Base-by-base conservation (phyloP, 2,329 filamentous ascomycete species). In the Calonectria leucothoes region DNA sequence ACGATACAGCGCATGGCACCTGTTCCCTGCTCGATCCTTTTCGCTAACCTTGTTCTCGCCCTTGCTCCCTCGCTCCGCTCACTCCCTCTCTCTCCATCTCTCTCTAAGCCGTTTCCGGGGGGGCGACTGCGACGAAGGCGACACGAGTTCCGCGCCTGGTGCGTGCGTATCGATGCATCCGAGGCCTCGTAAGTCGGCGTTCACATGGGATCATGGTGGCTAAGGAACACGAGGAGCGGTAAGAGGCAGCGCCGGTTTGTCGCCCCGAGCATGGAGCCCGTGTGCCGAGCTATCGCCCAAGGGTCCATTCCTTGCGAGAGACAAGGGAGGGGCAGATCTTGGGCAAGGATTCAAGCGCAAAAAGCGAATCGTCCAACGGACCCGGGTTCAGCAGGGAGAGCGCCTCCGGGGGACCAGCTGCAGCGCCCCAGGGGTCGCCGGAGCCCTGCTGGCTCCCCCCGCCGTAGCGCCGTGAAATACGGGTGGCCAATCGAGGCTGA, bases 201-300 rank as follows among this genome's bases (percentile, higher is more conserved):
- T 42, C 59, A 48, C 59, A 70, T 70, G 67, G 67, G 61, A 64
- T 61, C 57, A 70, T 65, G 57, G 67, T 65, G 48, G 67, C 67
- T 70, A 48, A 55, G n/a, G 48, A 70, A 70, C 67, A 70, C 59
- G 67, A 70, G 67, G 39, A 39, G 59, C 37, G 59, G 59, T 48
- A 48, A 33, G 59, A 61, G 20, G 33, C 39, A 39, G 59, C 25
- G 37, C 37, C 59, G 59, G 59, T 27, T 31, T 23, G 59, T 64
- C 37, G 59, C 59, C 59, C 23, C 25, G 39, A 45, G 23, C 59
- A 42, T 37, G 39, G 42, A 45, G 66, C 66, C 66, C 55, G 42
- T 39, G 67, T 45, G 59, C 59, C 67, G 57, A 59, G 29, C 57
- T 39, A 48, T 70, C 48, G 20, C 55, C 33, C 67, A 64, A 49